Base-by-base conservation (phyloP, 441 rosid species). In the Jatropha podagrica region DNA sequence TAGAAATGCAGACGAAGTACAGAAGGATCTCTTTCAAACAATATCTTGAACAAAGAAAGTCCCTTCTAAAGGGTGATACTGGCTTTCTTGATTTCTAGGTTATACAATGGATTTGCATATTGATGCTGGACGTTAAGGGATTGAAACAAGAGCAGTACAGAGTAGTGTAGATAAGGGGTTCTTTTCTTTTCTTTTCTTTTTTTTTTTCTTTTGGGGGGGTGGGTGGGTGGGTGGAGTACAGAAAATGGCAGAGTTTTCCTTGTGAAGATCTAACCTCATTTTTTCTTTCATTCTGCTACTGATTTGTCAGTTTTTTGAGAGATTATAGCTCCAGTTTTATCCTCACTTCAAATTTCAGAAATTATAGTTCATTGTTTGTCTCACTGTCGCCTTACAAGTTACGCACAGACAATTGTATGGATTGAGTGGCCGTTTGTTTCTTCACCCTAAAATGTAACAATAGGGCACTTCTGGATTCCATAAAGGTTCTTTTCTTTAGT, bases 1-100 rank as follows among this genome's bases (percentile, higher is more conserved):
- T 23, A 78, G 81, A 48, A 86, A 82, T 27, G 76, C 88, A 0
- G 91, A 87, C 74, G 86, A 84, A 74, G 78, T 81, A 4, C 85
- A 80, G 62, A 82, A 80, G 61, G 80, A 84, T 77, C 72, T 85
- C 60, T 77, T 81, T 55, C 79, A 66, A 9, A 15, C 83, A 20
- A 44, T 79, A 23, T 7, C 78, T 37, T 78, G 71, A 78, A 58
- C 68, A 23, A 59, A 46, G 3, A 72, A 65, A 40, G 65, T 18
- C 4, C 51, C 27, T 2, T 26, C 3, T 42, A 17, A 62, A 55
- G 58, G 52, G 27, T 13, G 37, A 60, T 38, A 37, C 81, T 66
- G 64, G 73, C 78, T 55, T 49, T 20, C 14, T 44, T 65, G 48
- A 14, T 54, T 63, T 68, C 17, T 38, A 5, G 49, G 46, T 32